A percentile compares a stretch with the other conserved stretches of the same genome.
Evolutionary conservation across 2,329 filamentous ascomycete genomes (phyloP).

Genomic region (Beauveria varroae): DNA sequence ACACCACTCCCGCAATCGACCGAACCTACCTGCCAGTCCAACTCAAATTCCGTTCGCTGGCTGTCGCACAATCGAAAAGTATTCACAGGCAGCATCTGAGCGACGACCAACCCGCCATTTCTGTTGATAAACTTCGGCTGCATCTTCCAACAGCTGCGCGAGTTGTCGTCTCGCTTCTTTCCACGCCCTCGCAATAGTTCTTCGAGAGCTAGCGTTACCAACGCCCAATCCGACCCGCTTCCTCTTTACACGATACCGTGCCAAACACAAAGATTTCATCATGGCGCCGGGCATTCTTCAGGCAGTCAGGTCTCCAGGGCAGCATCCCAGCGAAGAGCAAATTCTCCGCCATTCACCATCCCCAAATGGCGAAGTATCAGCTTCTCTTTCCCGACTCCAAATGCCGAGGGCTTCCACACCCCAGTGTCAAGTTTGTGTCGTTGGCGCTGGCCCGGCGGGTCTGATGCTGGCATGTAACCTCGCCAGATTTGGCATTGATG

Average conservation of each 20-base stretch:
- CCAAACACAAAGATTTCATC: not conserved
- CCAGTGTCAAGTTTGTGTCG: conserved; percentile 42
- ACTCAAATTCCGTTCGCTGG: not conserved
- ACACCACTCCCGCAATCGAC: not conserved
- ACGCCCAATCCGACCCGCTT: not conserved
- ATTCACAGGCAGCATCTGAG: not conserved
- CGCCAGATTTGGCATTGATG: conserved; percentile 57
- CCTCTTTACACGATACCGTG: not conserved
- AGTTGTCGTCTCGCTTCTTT: not conserved
- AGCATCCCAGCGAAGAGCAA: conserved; percentile 15
- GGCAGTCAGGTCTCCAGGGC: not conserved
- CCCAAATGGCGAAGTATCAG: conserved; percentile 29
- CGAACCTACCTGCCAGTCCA: not conserved
- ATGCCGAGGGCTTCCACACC: conserved; percentile 36
- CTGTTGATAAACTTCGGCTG: not conserved
- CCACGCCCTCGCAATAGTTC: not conserved
- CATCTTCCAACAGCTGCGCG: not conserved
- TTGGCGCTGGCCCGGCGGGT: conserved; percentile 49
- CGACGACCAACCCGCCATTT: not conserved
- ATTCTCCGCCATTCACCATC: conserved; percentile 9
- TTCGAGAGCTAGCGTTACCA: not conserved
- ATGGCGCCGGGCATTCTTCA: conserved; percentile 17
- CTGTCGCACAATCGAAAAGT: not conserved
- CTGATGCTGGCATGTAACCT: conserved; percentile 50
- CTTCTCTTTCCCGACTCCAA: conserved; percentile 42